phyloP scores from a whole-genome alignment of 129 eudicot species.

The Flaveria ramosissima region DNA sequence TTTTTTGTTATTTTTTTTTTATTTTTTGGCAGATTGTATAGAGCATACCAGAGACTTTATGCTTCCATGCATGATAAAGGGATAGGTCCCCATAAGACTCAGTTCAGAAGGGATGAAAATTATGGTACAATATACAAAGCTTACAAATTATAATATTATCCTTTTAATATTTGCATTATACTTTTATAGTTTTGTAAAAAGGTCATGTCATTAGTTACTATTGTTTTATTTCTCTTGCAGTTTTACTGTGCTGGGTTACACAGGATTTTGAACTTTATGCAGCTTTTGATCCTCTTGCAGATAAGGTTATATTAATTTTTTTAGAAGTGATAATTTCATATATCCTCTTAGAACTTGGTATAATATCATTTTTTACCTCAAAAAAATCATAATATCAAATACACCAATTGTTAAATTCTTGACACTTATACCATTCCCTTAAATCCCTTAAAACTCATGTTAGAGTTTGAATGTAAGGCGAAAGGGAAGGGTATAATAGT shows the following conservation, averaged over 20 bases:
- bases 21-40: constrained; percentile 60
- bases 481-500: not conserved
- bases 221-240: constrained; percentile 41
- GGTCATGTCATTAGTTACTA: not conserved
- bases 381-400: not conserved
- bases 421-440: not conserved
- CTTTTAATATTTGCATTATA: constrained; percentile 1
- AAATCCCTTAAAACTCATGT: not conserved
- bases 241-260: constrained; percentile 96
- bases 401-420: not conserved
- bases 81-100: constrained; percentile 89
- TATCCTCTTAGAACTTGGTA: not conserved
- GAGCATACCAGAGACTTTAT: constrained; percentile 82
- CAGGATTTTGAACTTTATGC: constrained; percentile 97
- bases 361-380: not conserved
- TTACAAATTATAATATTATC: not conserved
- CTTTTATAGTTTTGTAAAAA: not conserved
- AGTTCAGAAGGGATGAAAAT: constrained; percentile 89
- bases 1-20: not conserved
- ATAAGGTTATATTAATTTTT: constrained; percentile 62
- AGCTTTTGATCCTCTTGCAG: constrained; percentile 99
- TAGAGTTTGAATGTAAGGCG: not conserved
- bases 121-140: constrained; percentile 50
- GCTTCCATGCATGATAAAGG: constrained; percentile 91
- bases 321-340: not conserved